A percentile compares a stretch with the other conserved stretches of the same genome.
Evolutionary conservation across 1,284 basidiomycete genomes (phyloP).

Genomic region (Ustilago shanxiensis): DNA sequence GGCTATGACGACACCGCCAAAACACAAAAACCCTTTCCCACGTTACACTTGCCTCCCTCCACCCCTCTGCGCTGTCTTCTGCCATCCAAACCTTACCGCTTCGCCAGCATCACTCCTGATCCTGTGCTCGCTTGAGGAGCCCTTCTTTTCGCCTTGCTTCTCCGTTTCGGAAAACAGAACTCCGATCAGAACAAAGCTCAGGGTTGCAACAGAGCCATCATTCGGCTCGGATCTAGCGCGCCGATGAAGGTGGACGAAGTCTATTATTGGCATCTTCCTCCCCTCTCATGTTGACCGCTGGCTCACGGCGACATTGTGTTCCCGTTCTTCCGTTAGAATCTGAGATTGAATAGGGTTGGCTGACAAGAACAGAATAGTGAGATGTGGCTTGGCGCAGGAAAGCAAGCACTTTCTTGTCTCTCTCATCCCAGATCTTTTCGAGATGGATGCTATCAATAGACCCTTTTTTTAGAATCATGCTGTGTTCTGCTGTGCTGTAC

Average conservation of each 20-base stretch:
- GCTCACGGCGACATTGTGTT: background rate
- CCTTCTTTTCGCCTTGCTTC: slow-evolving; percentile 1
- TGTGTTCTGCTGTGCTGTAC: background rate
- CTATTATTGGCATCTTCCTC: slow-evolving; percentile 6
- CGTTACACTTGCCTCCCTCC: background rate
- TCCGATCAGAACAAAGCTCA: slow-evolving; percentile 3
- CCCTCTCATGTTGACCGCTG: background rate
- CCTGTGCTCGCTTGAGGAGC: no score
- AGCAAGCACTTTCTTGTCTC: no score
- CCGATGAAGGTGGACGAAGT: background rate
- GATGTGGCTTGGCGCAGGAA: slow-evolving; percentile 15
- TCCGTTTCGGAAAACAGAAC: slow-evolving; percentile 1
- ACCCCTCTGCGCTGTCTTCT: no score
- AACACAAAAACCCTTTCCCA: background rate
- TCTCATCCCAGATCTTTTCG: background rate
- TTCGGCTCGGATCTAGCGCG: slow-evolving; percentile 3
- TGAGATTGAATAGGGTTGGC: background rate
- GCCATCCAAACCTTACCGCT: background rate
- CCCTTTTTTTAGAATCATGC: slow-evolving; percentile 7
- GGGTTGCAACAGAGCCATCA: background rate
- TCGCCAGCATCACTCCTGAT: no score
- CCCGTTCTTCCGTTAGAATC: background rate
- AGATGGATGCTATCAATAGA: background rate
- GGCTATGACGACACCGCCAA: slow-evolving; percentile 20
- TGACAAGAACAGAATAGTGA: slow-evolving; percentile 1